Percentiles rank a stretch among this genome's conserved stretches.
Evolutionary conservation across 2,329 filamentous ascomycete species (phyloP).

Genomic region (Cadophora malorum): DNA sequence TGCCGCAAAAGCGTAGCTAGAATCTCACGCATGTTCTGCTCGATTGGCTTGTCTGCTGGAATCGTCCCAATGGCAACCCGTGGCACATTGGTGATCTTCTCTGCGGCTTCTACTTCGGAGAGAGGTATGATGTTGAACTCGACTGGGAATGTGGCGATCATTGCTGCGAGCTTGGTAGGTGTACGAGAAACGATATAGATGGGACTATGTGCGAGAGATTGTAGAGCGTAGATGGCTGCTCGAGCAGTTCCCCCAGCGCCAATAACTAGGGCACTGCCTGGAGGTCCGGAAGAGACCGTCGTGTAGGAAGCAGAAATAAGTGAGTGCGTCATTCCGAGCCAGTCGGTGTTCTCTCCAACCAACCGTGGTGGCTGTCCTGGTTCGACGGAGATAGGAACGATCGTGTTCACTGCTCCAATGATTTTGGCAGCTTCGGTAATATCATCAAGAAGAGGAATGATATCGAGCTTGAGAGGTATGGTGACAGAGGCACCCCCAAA

Average conservation of each 20-base stretch:
- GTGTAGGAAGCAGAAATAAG: slow-evolving; percentile 52
- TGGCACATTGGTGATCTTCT: slow-evolving; percentile 59
- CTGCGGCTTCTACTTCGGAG: slow-evolving; percentile 55
- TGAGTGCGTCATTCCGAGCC: slow-evolving; percentile 86
- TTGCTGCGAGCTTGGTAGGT: slow-evolving; percentile 66
- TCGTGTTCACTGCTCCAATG: slow-evolving; percentile 95
- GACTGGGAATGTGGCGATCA: slow-evolving; percentile 75
- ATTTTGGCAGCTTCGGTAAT: slow-evolving; percentile 78
- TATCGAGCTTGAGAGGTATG: slow-evolving; percentile 90
- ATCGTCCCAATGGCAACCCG: slow-evolving; percentile 87
- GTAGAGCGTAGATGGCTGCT: slow-evolving; percentile 87
- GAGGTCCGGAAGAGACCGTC: slow-evolving; percentile 36
- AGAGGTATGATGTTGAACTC: slow-evolving; percentile 75
- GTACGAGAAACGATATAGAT: slow-evolving; percentile 89
- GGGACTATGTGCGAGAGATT: slow-evolving; percentile 81
- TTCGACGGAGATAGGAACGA: slow-evolving; percentile 65
- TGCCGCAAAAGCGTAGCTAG: slow-evolving; percentile 60
- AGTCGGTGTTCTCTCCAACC: slow-evolving; percentile 93
- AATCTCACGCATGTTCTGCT: slow-evolving; percentile 70
- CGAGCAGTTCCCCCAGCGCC: slow-evolving; percentile 92
- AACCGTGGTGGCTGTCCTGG: slow-evolving; percentile 54
- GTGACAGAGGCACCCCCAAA: slow-evolving; percentile 97
- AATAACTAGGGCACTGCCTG: slow-evolving; percentile 75
- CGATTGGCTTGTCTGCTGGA: slow-evolving; percentile 85
- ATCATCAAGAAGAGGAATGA: slow-evolving; percentile 81